Evolutionary conservation across 2,329 filamentous ascomycete species (phyloP), one percentile per base, ranked within the genome.

Genomic region (Dothistroma pini): DNA sequence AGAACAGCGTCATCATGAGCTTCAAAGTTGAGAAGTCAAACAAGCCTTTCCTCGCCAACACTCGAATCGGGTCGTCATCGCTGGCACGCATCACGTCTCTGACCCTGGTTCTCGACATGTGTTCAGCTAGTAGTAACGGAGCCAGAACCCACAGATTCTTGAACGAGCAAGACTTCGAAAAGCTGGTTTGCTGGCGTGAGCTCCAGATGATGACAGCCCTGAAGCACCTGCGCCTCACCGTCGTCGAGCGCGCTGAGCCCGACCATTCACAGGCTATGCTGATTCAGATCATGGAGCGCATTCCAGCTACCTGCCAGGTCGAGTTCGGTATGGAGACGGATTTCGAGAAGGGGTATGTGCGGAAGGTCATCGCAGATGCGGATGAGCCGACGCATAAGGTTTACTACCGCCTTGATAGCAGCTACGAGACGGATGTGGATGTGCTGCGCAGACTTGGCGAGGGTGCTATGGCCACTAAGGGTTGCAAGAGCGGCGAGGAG

Each of bases 1-100:
- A 69, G 10, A 78, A 77, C 41, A 62, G 44, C 3, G n/a, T 53
- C 25, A 53, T 65, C 38, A 38, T 57, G 35, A 49, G 31, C 48
- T 47, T 32, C 48, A 21, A 31, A 7, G 35, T 51, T 2, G 54
- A 58, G 25, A 56, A 60, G 48, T 61, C 60, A 34, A 48, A 38
- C 34, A 54, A 44, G 21, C 31, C 14, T 3, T 41, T 63, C 4
- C 60, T 65, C 2, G 56, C 60, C 29, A 29, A 8, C 2, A n/a
- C 9, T 4, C 51, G 51, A 3, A 53, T 53, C 51, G 31, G 12
- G 6, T 25, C 53, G 31, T 25, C 19, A 19, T 51, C 53, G 9
- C 19, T 65, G 14, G 48, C 60, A 29, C 52, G 55, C 14, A 41
- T 65, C 10, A 61, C 60, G 14, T 65, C 63, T 4, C 29, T 65